Evolutionary conservation across 371 early-diverging fungal species (phyloP).

Genomic region (Apophysomyces elegans): DNA sequence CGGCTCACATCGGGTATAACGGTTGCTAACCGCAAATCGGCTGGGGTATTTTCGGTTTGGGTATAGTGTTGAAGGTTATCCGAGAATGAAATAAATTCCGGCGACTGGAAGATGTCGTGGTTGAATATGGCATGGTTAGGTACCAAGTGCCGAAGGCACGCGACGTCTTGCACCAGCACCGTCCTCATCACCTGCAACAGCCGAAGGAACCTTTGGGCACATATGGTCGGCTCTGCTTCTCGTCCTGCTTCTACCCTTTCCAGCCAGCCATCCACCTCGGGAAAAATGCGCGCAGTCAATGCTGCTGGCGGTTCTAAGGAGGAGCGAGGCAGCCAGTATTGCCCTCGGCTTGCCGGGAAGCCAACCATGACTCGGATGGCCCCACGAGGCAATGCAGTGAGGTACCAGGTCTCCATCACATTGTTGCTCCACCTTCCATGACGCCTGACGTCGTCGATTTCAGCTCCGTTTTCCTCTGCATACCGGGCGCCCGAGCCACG

Average conservation of each 20-base stretch:
- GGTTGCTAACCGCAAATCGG: not conserved
- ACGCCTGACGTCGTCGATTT: not conserved
- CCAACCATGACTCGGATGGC: no score
- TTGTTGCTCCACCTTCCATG: no score
- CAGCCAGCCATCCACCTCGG: no score
- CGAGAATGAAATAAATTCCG: not conserved
- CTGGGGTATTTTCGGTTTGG: not conserved
- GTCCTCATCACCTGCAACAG: not conserved
- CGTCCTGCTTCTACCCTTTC: no score
- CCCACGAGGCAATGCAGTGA: no score
- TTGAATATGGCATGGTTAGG: not conserved
- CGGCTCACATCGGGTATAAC: not conserved
- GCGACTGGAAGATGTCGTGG: not conserved
- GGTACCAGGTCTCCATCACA: no score
- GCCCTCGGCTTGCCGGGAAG: no score
- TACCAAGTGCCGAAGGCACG: not conserved
- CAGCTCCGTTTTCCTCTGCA: constrained; percentile 8
- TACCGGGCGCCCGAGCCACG: constrained; percentile 11
- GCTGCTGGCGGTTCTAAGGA: no score
- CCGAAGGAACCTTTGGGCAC: not conserved
- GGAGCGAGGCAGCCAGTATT: no score
- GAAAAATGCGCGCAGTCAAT: no score
- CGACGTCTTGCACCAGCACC: not conserved
- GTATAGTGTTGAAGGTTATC: not conserved
- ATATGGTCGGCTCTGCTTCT: constrained; percentile 1